These are phyloP conservation scores for Pseudogymnoascus sp. DNA, from an alignment of 2,329 filamentous ascomycete species.

Conservation along the genomic window DNA sequence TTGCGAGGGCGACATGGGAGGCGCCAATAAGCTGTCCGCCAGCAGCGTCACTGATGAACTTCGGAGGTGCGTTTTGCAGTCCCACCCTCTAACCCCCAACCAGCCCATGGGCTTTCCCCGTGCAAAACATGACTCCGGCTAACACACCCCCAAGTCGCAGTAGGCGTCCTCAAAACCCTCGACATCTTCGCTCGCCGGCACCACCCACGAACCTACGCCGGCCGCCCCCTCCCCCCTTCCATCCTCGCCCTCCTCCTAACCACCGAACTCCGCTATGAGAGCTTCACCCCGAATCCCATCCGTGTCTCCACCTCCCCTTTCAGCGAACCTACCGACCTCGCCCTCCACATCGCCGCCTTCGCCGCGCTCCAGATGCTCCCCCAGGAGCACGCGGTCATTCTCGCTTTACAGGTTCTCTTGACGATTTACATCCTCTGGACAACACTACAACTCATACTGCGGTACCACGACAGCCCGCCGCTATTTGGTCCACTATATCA, in stretches of 20 bases:
- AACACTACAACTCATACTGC: conserved; percentile 29
- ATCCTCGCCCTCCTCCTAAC: conserved; percentile 29
- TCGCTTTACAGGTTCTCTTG: conserved; percentile 33
- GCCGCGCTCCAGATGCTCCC: conserved; percentile 30
- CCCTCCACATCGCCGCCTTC: conserved; percentile 30
- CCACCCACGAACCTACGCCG: conserved; percentile 28
- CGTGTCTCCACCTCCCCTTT: conserved; percentile 29
- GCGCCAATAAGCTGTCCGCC: conserved; percentile 29
- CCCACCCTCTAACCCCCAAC: not conserved
- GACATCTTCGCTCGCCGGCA: conserved; percentile 33
- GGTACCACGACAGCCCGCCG: conserved; percentile 32
- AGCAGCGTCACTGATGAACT: conserved; percentile 28
- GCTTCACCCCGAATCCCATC: conserved; percentile 35
- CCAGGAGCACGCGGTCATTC: conserved; percentile 28
- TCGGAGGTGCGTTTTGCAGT: conserved; percentile 25
- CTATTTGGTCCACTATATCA: conserved; percentile 35
- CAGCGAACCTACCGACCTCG: conserved; percentile 30
- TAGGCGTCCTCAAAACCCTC: conserved; percentile 34
- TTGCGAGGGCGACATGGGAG: conserved; percentile 23
- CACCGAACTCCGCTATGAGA: conserved; percentile 36
- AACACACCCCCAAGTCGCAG: conserved; percentile 24
- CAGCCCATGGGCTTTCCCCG: not conserved
- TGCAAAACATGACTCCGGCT: not conserved
- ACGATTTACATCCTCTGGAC: conserved; percentile 37
- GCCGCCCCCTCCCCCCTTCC: conserved; percentile 23